Conservation (phyloP, 2,329 filamentous ascomycete genomes). For the Trichoderma oligosporum region DNA sequence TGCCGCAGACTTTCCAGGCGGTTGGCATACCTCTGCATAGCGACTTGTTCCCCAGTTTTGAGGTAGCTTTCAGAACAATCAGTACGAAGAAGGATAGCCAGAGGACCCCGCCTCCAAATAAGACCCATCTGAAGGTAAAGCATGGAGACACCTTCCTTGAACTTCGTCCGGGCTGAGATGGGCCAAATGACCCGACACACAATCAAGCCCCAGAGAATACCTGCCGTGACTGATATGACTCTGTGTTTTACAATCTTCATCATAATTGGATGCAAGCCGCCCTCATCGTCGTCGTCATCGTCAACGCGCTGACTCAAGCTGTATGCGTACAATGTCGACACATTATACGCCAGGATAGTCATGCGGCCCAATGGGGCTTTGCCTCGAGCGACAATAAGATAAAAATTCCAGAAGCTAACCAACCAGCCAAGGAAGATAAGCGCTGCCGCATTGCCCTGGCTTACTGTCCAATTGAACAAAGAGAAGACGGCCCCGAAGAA, state of each 20-base stretch:
- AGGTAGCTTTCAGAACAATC: conserved; percentile 64
- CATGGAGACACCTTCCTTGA: conserved; percentile 78
- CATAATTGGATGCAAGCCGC: conserved; percentile 74
- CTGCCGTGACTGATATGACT: conserved; percentile 73
- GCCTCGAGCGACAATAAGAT: conserved; percentile 73
- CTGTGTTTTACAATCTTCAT: conserved; percentile 79
- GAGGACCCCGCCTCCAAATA: conserved; percentile 85
- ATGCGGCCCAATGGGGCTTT: conserved; percentile 86
- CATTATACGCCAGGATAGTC: conserved; percentile 88
- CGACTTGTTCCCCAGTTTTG: conserved; percentile 75
- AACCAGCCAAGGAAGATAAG: conserved; percentile 75
- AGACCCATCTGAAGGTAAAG: conserved; percentile 87
- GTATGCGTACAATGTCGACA: conserved; percentile 86
- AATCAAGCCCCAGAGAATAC: conserved; percentile 82
- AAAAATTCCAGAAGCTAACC: conserved; percentile 75
- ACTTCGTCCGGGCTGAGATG: conserved; percentile 76
- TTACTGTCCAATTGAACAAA: conserved; percentile 69
- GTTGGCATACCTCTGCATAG: conserved; percentile 69
- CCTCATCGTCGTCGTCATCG: conserved; percentile 75
- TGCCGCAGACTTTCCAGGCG: conserved; percentile 67
- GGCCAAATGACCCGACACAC: conserved; percentile 85
- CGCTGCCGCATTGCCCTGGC: conserved; percentile 64
- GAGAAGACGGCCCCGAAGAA: conserved; percentile 71
- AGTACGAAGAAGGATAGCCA: conserved; percentile 66
- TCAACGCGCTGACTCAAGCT: conserved; percentile 72